phyloP scores from a whole-genome alignment of 164 flowering plant genomes.

The Hamamelis virginiana region DNA sequence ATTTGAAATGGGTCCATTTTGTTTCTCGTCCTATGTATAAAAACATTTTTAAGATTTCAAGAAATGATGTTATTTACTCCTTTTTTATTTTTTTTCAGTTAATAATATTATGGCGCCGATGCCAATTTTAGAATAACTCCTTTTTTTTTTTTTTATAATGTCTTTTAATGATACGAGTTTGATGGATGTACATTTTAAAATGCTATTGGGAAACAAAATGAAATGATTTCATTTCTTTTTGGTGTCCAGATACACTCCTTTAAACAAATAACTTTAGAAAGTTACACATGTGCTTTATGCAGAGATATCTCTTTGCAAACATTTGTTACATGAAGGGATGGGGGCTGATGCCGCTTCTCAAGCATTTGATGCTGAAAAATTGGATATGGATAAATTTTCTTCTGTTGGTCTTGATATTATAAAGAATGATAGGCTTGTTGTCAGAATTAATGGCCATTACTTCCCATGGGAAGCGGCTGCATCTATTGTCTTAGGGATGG shows the following conservation, averaged over 20 bases:
- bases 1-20: not conserved
- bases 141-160: too few relatives aligned
- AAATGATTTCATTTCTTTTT: not conserved
- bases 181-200: not conserved
- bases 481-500: conserved; percentile 20
- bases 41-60: conserved; percentile 1
- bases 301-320: conserved; percentile 60
- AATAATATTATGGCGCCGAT: too few relatives aligned
- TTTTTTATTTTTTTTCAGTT: too few relatives aligned
- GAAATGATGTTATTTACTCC: not conserved
- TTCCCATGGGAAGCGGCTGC: conserved; percentile 9
- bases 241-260: not conserved
- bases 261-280: conserved; percentile 4
- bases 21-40: not conserved
- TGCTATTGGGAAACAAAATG: not conserved
- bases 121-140: too few relatives aligned
- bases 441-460: conserved; percentile 43
- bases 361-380: conserved; percentile 57
- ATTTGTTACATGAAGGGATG: conserved; percentile 56
- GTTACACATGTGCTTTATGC: conserved; percentile 23
- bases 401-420: conserved; percentile 37
- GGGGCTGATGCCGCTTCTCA: conserved; percentile 56
- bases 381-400: conserved; percentile 39
- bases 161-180: not conserved
- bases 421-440: conserved; percentile 49